Percentiles rank a stretch among this genome's conserved stretches.
phyloP scores from a whole-genome alignment of 2,329 filamentous ascomycete species.

The Fusarium brachygibbosum region DNA sequence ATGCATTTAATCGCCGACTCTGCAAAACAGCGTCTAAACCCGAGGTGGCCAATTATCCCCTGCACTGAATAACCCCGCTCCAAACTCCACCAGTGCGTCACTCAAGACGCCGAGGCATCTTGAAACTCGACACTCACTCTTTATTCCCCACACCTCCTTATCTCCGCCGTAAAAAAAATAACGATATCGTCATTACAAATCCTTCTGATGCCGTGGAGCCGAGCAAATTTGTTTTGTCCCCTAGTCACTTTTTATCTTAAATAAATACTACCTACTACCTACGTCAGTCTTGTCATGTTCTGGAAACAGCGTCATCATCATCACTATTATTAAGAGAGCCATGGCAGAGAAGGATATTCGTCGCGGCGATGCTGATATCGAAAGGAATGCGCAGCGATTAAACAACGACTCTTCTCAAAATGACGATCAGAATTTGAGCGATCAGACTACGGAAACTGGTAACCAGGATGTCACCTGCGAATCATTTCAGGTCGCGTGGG shows the following conservation, averaged over 20 bases:
- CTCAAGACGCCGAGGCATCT: constrained; percentile 27
- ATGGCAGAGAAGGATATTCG: background rate
- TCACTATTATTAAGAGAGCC: background rate
- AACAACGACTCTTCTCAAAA: background rate
- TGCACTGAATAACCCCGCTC: background rate
- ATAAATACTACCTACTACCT: constrained; percentile 10
- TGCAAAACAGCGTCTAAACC: too few relatives aligned
- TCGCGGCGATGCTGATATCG: background rate
- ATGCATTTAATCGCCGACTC: background rate
- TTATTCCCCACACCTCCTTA: constrained; percentile 24
- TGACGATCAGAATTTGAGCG: constrained; percentile 17
- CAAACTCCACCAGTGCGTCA: background rate
- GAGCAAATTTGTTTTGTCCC: background rate
- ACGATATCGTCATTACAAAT: constrained; percentile 31
- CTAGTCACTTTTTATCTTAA: background rate
- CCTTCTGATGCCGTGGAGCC: constrained; percentile 22
- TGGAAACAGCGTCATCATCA: background rate
- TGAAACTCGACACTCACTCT: background rate
- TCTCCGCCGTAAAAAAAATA: constrained; percentile 12
- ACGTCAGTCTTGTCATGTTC: constrained; percentile 10
- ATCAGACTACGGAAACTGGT: constrained; percentile 26
- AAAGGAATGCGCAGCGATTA: constrained; percentile 2
- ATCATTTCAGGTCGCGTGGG: constrained; percentile 19
- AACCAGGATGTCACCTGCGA: background rate
- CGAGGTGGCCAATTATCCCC: background rate